These are phyloP conservation scores for Madurella fahalii DNA, from an alignment of 2,329 filamentous ascomycete genomes.

Conservation along the genomic window DNA sequence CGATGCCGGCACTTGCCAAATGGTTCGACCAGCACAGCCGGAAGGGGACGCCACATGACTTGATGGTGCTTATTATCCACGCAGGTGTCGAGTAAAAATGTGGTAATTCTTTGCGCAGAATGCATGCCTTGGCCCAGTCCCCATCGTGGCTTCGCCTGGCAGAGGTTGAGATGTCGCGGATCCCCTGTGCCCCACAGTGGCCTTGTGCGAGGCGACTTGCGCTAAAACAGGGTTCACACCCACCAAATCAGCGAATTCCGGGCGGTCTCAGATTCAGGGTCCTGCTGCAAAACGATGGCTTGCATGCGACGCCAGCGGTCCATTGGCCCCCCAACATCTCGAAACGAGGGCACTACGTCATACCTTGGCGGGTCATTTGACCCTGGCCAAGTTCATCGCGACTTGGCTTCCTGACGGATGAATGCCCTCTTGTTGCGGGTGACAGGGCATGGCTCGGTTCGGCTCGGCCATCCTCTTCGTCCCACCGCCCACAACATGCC, in stretches of 20 bases:
- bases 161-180: conserved; percentile 3
- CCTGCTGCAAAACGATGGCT: conserved; percentile 25
- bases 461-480: too few species aligned
- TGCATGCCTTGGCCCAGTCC: neutral
- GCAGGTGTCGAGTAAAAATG: too few species aligned
- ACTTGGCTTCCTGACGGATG: neutral
- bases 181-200: conserved; percentile 4
- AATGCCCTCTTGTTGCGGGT: neutral
- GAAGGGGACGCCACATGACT: too few species aligned
- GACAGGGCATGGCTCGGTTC: too few species aligned
- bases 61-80: too few species aligned
- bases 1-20: too few species aligned
- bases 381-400: conserved; percentile 7
- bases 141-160: neutral
- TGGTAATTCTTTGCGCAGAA: too few species aligned
- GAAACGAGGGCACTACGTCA: conserved; percentile 19
- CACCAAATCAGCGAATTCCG: conserved; percentile 21
- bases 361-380: conserved; percentile 1
- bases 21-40: too few species aligned
- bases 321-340: conserved; percentile 12
- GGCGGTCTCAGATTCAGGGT: conserved; percentile 25
- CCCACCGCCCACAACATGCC: too few species aligned
- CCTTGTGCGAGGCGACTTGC: conserved; percentile 11
- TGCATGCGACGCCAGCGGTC: conserved; percentile 19
- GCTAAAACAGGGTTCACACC: conserved; percentile 24